Percentiles rank a stretch among this genome's conserved stretches.
phyloP scores from a whole-genome alignment of 169 alveolate genomes.

The Babesia gibsoni region DNA sequence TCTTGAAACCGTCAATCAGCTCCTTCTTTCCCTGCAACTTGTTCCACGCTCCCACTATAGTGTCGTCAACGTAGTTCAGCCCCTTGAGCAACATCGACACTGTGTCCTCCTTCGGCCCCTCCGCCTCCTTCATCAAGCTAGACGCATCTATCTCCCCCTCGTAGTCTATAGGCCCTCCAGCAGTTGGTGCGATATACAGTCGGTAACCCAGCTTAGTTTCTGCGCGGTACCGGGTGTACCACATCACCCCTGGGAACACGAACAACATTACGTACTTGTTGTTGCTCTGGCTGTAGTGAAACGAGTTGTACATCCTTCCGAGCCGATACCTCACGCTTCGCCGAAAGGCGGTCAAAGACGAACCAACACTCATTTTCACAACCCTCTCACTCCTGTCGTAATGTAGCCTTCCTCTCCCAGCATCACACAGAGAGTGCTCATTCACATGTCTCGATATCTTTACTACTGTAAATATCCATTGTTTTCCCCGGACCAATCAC shows the following conservation, averaged over 20 bases:
- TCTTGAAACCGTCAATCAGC: constrained; percentile 67
- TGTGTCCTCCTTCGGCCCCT: background rate
- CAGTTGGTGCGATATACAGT: constrained; percentile 67
- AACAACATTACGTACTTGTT: constrained; percentile 77
- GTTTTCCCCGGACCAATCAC: too few relatives aligned
- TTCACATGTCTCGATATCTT: too few relatives aligned
- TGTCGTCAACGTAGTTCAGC: constrained; percentile 30
- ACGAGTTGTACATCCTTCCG: constrained; percentile 78
- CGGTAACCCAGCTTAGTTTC: constrained; percentile 82
- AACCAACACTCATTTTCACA: background rate
- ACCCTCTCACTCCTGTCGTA: background rate
- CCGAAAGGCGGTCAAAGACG: constrained; percentile 44
- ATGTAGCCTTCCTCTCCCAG: background rate
- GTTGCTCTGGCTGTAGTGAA: constrained; percentile 82
- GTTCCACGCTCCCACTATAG: constrained; percentile 8
- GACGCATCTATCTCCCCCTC: constrained; percentile 19
- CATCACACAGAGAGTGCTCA: background rate
- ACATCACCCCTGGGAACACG: constrained; percentile 77
- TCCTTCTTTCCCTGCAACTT: constrained; percentile 25
- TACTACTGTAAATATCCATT: too few relatives aligned
- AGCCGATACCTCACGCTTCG: constrained; percentile 70
- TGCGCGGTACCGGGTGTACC: constrained; percentile 78
- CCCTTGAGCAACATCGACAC: background rate
- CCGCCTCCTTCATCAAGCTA: constrained; percentile 7
- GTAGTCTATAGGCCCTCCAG: constrained; percentile 63